A percentile compares a stretch with the other conserved stretches of the same genome.
Evolutionary conservation across 495 filamentous ascomycete species (phyloP).

Genomic region (Xylaria longipes): DNA sequence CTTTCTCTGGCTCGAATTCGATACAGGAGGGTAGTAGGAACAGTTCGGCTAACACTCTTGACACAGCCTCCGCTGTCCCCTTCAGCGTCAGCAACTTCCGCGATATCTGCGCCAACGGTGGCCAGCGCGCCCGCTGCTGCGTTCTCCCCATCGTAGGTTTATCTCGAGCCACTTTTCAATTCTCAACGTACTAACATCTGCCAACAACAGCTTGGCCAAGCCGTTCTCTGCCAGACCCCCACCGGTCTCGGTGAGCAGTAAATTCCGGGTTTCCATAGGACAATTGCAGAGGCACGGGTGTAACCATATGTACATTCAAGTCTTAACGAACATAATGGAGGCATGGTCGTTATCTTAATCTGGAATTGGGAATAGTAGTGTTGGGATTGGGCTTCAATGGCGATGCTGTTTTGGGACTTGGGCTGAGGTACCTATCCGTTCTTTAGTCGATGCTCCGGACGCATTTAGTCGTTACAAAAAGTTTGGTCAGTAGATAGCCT

Average conservation of each 20-base stretch:
- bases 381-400: conserved; percentile 9
- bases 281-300: background rate
- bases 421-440: background rate
- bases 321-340: conserved; percentile 10
- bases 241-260: conserved; percentile 19
- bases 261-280: background rate
- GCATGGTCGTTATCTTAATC: background rate
- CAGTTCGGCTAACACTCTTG: background rate
- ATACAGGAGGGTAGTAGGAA: background rate
- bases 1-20: background rate
- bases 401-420: conserved; percentile 16
- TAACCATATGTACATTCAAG: background rate
- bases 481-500: background rate
- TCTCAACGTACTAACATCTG: background rate
- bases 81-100: conserved; percentile 21
- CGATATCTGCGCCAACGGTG: conserved; percentile 24
- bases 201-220: conserved; percentile 24
- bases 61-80: conserved; percentile 6
- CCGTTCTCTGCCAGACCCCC: conserved; percentile 22
- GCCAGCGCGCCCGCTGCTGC: conserved; percentile 29
- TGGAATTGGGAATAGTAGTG: background rate
- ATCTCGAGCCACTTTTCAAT: background rate
- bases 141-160: conserved; percentile 27
- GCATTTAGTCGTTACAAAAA: background rate
- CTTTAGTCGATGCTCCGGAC: background rate